Evolutionary conservation across 2,329 filamentous ascomycete species (phyloP).

Genomic region (Ascosphaera acerosa): DNA sequence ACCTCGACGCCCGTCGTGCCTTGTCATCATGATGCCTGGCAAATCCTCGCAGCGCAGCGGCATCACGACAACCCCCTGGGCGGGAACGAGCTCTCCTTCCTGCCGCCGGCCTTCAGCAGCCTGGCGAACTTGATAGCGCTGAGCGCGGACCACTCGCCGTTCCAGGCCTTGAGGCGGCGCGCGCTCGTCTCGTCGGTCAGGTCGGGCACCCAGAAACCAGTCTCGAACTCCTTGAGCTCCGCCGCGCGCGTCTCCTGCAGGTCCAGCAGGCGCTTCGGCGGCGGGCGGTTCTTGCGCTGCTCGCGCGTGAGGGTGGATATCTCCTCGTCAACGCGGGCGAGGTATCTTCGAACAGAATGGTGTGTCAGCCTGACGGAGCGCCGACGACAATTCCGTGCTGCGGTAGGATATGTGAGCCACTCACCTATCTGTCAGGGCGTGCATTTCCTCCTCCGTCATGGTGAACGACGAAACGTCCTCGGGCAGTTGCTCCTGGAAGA

Average conservation of each 20-base stretch:
- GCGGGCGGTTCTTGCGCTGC: conserved; percentile 53
- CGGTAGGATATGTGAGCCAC: conserved; percentile 7
- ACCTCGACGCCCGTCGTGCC: no score
- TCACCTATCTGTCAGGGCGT: conserved; percentile 33
- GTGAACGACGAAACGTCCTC: conserved; percentile 18
- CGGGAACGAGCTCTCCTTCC: conserved; percentile 52
- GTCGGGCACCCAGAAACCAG: conserved; percentile 63
- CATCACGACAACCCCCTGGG: conserved; percentile 31
- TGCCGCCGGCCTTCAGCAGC: conserved; percentile 37
- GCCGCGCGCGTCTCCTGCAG: conserved; percentile 43
- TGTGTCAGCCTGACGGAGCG: no score
- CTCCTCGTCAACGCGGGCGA: conserved; percentile 14
- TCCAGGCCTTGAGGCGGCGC: conserved; percentile 44
- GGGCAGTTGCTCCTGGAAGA: conserved; percentile 53
- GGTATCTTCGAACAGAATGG: no score
- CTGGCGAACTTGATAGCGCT: conserved; percentile 53
- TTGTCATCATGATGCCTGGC: no score
- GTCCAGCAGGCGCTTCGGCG: conserved; percentile 50
- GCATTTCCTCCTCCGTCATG: conserved; percentile 15
- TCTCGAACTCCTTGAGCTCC: conserved; percentile 56
- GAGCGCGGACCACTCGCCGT: conserved; percentile 61
- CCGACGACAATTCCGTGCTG: no score
- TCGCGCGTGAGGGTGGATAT: conserved; percentile 27
- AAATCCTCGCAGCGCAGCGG: no score
- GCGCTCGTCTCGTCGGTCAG: conserved; percentile 41